Evolutionary conservation across 768 basidiomycete genomes (phyloP).

Genomic region (Kwoniella bestiolae): DNA sequence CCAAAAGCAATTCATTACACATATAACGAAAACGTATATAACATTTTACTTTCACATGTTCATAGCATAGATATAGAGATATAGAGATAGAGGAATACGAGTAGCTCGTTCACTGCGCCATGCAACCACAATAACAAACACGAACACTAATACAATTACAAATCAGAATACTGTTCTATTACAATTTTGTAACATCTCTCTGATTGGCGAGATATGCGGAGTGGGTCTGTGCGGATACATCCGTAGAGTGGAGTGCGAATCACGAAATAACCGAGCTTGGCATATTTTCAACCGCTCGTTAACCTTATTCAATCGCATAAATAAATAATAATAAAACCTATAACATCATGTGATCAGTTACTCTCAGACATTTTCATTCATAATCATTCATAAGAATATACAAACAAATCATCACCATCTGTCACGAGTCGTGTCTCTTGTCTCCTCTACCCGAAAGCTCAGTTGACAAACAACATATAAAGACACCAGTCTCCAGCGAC

Average conservation of each 20-base stretch:
- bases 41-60: constrained; percentile 3
- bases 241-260: too few relatives aligned
- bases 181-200: not conserved
- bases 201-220: not conserved
- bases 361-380: constrained; percentile 6
- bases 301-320: too few relatives aligned
- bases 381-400: not conserved
- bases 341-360: too few relatives aligned
- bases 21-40: not conserved
- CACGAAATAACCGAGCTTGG: constrained; percentile 8
- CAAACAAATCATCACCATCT: not conserved
- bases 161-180: too few relatives aligned
- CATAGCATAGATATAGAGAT: constrained; percentile 24
- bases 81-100: not conserved
- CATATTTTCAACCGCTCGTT: constrained; percentile 2
- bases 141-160: not conserved
- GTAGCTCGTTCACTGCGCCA: not conserved
- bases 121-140: not conserved
- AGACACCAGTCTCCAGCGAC: not conserved
- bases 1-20: not conserved
- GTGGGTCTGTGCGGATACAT: too few relatives aligned
- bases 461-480: not conserved
- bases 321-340: too few relatives aligned
- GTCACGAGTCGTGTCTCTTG: not conserved
- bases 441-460: not conserved